Conservation (phyloP, 192 early-diverging fungal species). For the Oehlia diaphana region DNA sequence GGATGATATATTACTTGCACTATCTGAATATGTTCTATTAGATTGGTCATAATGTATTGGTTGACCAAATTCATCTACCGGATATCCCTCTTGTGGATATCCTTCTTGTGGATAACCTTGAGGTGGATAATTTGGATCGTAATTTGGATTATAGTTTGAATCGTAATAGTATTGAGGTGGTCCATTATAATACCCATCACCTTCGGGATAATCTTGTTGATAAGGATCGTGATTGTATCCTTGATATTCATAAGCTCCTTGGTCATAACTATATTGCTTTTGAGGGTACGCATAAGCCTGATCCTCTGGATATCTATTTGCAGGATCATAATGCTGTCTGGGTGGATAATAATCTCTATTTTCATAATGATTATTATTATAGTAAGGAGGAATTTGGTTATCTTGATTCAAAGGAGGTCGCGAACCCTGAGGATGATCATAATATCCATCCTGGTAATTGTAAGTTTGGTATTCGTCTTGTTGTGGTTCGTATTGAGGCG, state of each 20-base stretch:
- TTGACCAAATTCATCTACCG: constrained; percentile 33
- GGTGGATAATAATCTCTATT: constrained; percentile 12
- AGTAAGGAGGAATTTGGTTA: not conserved
- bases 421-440: not conserved
- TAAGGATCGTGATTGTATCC: constrained; percentile 38
- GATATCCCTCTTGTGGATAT: constrained; percentile 35
- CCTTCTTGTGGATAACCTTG: constrained; percentile 35
- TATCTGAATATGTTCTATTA: constrained; percentile 16
- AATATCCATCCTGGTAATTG: not conserved
- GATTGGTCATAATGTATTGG: constrained; percentile 21
- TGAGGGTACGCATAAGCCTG: constrained; percentile 4
- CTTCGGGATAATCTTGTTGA: constrained; percentile 37
- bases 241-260: not conserved
- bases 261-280: constrained; percentile 6
- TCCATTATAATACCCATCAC: constrained; percentile 32
- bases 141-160: constrained; percentile 7
- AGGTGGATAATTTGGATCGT: constrained; percentile 28
- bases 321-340: not conserved
- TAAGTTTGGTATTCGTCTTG: not conserved
- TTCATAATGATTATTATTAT: constrained; percentile 5
- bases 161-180: constrained; percentile 35
- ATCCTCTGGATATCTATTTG: not conserved
- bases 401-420: constrained; percentile 13
- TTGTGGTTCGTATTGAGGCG: not conserved
- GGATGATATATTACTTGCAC: constrained; percentile 4